Conservation (phyloP, 495 filamentous ascomycete genomes). For the Hyaloscypha variabilis region DNA sequence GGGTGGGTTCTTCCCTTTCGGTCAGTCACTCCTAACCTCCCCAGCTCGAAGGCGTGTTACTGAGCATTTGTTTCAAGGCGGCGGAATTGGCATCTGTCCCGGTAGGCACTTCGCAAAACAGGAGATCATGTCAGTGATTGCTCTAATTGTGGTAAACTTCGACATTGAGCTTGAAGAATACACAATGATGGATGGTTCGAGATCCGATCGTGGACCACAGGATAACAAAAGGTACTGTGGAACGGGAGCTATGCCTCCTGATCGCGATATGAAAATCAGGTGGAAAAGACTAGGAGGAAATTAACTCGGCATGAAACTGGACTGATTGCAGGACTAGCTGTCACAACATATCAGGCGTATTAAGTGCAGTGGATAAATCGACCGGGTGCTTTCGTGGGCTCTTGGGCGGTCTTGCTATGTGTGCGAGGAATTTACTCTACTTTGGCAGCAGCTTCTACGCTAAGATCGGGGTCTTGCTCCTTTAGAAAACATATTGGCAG, state of each 20-base stretch:
- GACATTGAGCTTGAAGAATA: conserved; percentile 48
- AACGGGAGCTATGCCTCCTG: conserved; percentile 34
- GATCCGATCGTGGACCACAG: conserved; percentile 27
- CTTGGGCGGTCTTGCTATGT: too few relatives aligned
- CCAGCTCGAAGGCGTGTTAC: too few relatives aligned
- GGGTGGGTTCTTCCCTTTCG: conserved; percentile 37
- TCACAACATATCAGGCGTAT: too few relatives aligned
- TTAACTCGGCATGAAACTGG: too few relatives aligned
- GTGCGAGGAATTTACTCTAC: too few relatives aligned
- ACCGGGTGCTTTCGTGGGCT: too few relatives aligned
- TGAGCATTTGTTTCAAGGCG: conserved; percentile 20
- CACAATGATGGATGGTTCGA: conserved; percentile 27
- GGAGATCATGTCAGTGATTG: conserved; percentile 49
- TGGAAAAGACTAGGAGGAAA: conserved; percentile 36
- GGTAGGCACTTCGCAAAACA: conserved; percentile 53
- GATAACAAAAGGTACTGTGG: conserved; percentile 29
- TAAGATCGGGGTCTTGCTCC: too few relatives aligned
- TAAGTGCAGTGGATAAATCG: too few relatives aligned
- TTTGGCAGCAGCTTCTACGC: too few relatives aligned
- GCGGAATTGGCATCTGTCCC: conserved; percentile 49
- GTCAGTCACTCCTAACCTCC: conserved; percentile 26
- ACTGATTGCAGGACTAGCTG: too few relatives aligned
- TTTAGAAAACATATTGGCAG: too few relatives aligned
- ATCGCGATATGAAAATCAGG: conserved; percentile 35
- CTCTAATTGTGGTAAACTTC: conserved; percentile 48